phyloP scores from a whole-genome alignment of 2,329 filamentous ascomycete genomes.

The Aspergillus tubingensis region DNA sequence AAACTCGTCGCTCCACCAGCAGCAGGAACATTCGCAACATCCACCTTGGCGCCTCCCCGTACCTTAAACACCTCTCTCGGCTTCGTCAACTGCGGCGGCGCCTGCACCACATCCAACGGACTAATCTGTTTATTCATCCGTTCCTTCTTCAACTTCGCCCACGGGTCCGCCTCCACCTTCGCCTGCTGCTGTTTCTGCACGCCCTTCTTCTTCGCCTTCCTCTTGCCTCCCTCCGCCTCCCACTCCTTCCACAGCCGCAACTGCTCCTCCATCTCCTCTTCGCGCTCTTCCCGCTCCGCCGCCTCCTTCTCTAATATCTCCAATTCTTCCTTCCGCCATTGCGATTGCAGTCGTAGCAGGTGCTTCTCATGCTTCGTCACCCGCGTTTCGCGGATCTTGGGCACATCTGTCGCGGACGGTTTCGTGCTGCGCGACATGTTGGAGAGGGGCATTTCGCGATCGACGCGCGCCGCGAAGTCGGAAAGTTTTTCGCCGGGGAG shows the following conservation, averaged over 20 bases:
- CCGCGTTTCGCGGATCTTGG: slow-evolving; percentile 54
- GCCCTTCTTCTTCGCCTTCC: slow-evolving; percentile 51
- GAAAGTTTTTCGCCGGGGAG: slow-evolving; percentile 79
- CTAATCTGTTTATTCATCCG: slow-evolving; percentile 37
- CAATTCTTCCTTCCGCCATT: slow-evolving; percentile 57
- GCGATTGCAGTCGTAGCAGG: slow-evolving; percentile 62
- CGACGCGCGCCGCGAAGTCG: slow-evolving; percentile 79
- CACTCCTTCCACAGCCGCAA: slow-evolving; percentile 66
- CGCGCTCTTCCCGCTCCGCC: slow-evolving; percentile 65
- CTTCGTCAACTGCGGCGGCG: slow-evolving; percentile 71
- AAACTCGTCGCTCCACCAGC: slow-evolving; percentile 63
- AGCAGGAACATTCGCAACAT: slow-evolving; percentile 69
- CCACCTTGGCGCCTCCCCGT: slow-evolving; percentile 63
- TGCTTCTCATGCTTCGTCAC: slow-evolving; percentile 82
- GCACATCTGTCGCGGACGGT: slow-evolving; percentile 23
- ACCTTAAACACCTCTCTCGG: slow-evolving; percentile 66
- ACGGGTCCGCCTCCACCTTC: slow-evolving; percentile 72
- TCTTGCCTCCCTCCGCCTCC: slow-evolving; percentile 55
- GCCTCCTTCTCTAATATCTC: slow-evolving; percentile 49
- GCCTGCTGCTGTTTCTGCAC: slow-evolving; percentile 31
- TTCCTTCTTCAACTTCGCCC: slow-evolving; percentile 68
- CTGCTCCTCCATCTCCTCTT: slow-evolving; percentile 63
- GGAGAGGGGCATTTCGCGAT: slow-evolving; percentile 76
- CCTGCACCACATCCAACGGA: slow-evolving; percentile 62
- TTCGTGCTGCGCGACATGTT: slow-evolving; percentile 63